Conservation (phyloP, 2,329 filamentous ascomycete genomes). For the Phaeomoniella chlamydospora region DNA sequence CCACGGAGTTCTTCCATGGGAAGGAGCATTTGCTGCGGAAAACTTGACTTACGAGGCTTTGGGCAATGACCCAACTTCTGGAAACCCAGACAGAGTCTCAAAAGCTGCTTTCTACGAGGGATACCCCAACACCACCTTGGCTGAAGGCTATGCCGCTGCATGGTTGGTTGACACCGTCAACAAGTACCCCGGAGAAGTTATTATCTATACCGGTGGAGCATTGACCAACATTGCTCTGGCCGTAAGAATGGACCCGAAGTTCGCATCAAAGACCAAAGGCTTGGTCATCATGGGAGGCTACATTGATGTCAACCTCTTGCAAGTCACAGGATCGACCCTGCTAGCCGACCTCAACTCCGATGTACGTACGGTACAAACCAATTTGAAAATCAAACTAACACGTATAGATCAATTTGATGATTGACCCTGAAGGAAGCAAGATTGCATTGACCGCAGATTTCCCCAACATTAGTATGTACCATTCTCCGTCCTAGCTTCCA, state of each 20-base stretch:
- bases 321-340: slow-evolving; percentile 13
- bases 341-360: slow-evolving; percentile 10
- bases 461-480: slow-evolving; percentile 21
- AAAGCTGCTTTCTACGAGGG: slow-evolving; percentile 29
- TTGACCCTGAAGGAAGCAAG: slow-evolving; percentile 35
- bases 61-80: slow-evolving; percentile 31
- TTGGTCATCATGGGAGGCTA: slow-evolving; percentile 38
- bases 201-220: slow-evolving; percentile 31
- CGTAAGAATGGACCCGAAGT: slow-evolving; percentile 28
- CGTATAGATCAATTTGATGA: slow-evolving; percentile 33
- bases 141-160: slow-evolving; percentile 23
- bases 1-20: slow-evolving; percentile 29
- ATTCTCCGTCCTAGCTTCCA: background rate
- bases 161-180: slow-evolving; percentile 34
- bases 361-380: slow-evolving; percentile 12
- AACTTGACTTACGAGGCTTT: slow-evolving; percentile 26
- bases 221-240: slow-evolving; percentile 36
- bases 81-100: slow-evolving; percentile 26
- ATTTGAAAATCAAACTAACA: slow-evolving; percentile 8
- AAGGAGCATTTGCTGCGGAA: slow-evolving; percentile 29
- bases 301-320: slow-evolving; percentile 26
- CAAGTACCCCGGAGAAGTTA: slow-evolving; percentile 35
- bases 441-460: slow-evolving; percentile 34
- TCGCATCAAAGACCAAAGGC: slow-evolving; percentile 30
- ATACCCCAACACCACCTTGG: slow-evolving; percentile 28